Percentiles rank a stretch among this genome's conserved stretches.
These are phyloP conservation scores for Ophiognomonia clavigignenti-juglandacearum DNA, from an alignment of 2,329 filamentous ascomycete species.

Conservation along the genomic window DNA sequence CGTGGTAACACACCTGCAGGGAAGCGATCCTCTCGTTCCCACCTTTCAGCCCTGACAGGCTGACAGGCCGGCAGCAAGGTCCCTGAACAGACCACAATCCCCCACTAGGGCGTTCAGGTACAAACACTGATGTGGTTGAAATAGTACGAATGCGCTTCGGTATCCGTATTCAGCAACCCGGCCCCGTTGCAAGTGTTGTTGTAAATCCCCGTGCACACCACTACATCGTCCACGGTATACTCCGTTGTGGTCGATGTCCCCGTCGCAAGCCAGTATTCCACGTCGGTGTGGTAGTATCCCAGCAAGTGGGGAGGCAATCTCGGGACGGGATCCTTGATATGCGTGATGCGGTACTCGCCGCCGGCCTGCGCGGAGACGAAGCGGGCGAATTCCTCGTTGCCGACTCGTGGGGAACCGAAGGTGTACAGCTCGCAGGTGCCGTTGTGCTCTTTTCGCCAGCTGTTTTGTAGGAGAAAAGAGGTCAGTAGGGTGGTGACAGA, in stretches of 20 bases:
- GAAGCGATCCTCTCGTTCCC: too few relatives aligned
- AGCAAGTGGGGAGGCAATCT: slow-evolving; percentile 11
- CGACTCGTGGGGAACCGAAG: slow-evolving; percentile 26
- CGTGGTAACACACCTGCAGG: too few relatives aligned
- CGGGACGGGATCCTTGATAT: slow-evolving; percentile 16
- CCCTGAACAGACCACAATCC: too few relatives aligned
- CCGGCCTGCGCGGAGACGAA: slow-evolving; percentile 21
- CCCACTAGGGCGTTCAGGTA: too few relatives aligned
- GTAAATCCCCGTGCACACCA: slow-evolving; percentile 42
- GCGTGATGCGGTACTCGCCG: slow-evolving; percentile 13
- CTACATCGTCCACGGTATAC: slow-evolving; percentile 34
- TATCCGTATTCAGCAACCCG: slow-evolving; percentile 38
- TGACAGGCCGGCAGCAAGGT: too few relatives aligned
- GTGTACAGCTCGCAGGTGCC: slow-evolving; percentile 22
- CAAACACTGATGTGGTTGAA: slow-evolving; percentile 32
- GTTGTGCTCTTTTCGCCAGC: slow-evolving; percentile 13
- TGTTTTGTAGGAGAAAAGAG: neutral
- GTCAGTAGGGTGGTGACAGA: neutral
- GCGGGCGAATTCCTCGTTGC: slow-evolving; percentile 21
- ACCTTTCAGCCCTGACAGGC: too few relatives aligned
- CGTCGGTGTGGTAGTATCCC: slow-evolving; percentile 10
- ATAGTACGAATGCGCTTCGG: slow-evolving; percentile 44
- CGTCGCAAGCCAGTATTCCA: slow-evolving; percentile 11
- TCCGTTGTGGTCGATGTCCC: slow-evolving; percentile 2
- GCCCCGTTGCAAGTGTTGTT: slow-evolving; percentile 44